Percentiles rank a stretch among this genome's conserved stretches.
Conservation (phyloP, 2,329 filamentous ascomycete species). For the Coleophoma cylindrospora region DNA sequence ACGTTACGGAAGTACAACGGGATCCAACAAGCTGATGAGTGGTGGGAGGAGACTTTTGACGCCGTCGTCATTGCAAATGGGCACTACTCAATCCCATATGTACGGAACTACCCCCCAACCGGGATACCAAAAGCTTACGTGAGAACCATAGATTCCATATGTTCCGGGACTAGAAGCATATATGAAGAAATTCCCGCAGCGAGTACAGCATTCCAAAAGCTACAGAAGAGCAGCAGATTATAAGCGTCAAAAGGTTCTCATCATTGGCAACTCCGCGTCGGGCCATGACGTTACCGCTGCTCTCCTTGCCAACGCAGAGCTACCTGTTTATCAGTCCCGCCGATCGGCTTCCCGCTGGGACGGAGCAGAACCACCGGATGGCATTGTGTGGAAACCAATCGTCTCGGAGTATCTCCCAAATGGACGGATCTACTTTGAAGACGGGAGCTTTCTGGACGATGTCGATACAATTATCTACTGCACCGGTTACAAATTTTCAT, state of each 20-base stretch:
- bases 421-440: conserved; percentile 49
- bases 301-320: conserved; percentile 29
- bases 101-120: conserved; percentile 26
- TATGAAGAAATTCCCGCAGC: conserved; percentile 48
- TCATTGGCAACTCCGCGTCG: conserved; percentile 81
- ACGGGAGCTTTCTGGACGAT: conserved; percentile 56
- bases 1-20: conserved; percentile 42
- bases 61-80: conserved; percentile 71
- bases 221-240: conserved; percentile 65
- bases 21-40: conserved; percentile 37
- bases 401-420: conserved; percentile 38
- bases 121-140: background rate
- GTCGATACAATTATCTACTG: conserved; percentile 78
- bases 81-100: conserved; percentile 64
- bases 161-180: conserved; percentile 55
- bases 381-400: conserved; percentile 48
- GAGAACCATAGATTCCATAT: conserved; percentile 34
- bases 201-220: conserved; percentile 70
- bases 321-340: conserved; percentile 47
- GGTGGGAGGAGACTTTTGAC: conserved; percentile 55
- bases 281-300: conserved; percentile 77
- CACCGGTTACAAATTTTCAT: conserved; percentile 81
- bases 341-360: conserved; percentile 46
- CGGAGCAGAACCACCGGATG: conserved; percentile 37
- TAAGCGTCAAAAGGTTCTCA: conserved; percentile 63